Conservation (phyloP, 2,329 filamentous ascomycete genomes). For the Didymella keratinophila region DNA sequence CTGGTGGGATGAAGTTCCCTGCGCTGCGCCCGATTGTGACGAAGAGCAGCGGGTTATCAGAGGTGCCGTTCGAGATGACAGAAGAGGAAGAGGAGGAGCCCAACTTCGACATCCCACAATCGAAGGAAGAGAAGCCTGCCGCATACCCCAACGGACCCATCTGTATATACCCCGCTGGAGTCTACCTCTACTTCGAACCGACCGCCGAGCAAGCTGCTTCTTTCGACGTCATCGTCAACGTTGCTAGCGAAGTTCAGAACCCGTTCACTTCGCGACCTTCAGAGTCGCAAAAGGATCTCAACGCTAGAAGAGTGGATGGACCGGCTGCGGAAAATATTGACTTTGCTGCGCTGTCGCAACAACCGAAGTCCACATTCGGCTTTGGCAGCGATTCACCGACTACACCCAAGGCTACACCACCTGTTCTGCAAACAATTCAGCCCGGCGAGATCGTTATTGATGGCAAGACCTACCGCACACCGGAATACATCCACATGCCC, state of each 20-base stretch:
- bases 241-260: slow-evolving; percentile 81
- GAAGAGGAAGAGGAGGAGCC: slow-evolving; percentile 71
- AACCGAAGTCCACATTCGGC: slow-evolving; percentile 36
- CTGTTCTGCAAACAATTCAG: slow-evolving; percentile 47
- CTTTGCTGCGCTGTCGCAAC: slow-evolving; percentile 44
- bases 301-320: slow-evolving; percentile 46
- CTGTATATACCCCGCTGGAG: slow-evolving; percentile 78
- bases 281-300: slow-evolving; percentile 46
- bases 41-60: slow-evolving; percentile 52
- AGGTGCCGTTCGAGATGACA: slow-evolving; percentile 71
- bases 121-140: slow-evolving; percentile 74
- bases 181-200: slow-evolving; percentile 82
- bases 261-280: slow-evolving; percentile 63
- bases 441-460: slow-evolving; percentile 38
- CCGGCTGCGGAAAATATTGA: slow-evolving; percentile 48
- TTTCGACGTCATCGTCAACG: slow-evolving; percentile 86
- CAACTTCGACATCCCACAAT: slow-evolving; percentile 64
- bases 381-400: slow-evolving; percentile 53
- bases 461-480: slow-evolving; percentile 54
- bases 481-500: slow-evolving; percentile 85
- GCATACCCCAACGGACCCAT: slow-evolving; percentile 84
- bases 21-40: slow-evolving; percentile 45
- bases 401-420: slow-evolving; percentile 62
- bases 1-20: slow-evolving; percentile 61
- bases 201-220: slow-evolving; percentile 77